Base-by-base conservation (phyloP, 495 filamentous ascomycete genomes). In the Collariella sp. region DNA sequence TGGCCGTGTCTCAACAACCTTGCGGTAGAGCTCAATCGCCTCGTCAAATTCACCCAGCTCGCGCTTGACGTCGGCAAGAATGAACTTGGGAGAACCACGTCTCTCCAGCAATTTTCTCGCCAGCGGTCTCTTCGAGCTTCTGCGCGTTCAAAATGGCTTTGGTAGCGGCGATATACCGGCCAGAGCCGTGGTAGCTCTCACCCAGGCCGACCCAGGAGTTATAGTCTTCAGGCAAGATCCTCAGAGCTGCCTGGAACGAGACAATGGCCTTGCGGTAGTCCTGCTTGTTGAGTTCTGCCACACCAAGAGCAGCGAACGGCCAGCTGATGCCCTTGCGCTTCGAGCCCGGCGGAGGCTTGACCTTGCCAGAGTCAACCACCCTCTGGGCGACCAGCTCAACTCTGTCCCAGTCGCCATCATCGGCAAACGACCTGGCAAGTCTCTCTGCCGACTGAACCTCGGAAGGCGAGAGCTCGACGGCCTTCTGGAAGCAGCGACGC, bases 151-250 rank as follows among this genome's bases (percentile, higher is more conserved):
- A 73, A 56, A 96, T 91, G 16, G 93, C 88, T 64, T 91, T 93
- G n/a, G 84, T 87, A 1, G 93, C 90, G 11, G 93, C 88, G 54
- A 94, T 86, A 58, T 91, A 95, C 54, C 90, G 76, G 9, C 93
- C 93, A 11, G 90, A 95, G 55, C 91, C 89, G 63, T 95, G 87
- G 62, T 99, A 97, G 62, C 88, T 89, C 70, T 98, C 93, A 13
- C 91, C 93, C 10, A 99, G 78, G 11, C 93, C 94, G 16, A 99
- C 85, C 86, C 91, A 99, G 11, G 87, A 91, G 67, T 97, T 83
- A 59, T 96, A 97, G 60, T 96, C 88, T 36, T 79, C 71, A 3
- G 91, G 89, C 5, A 84, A 78, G 36, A 91, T 85, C 44, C 91
- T 75, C 15, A 97, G 75, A n/a, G 93, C 90, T 9, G 86, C 80